Conservation (phyloP, 257 asterid genomes). For the Cynanchum wilfordii region DNA sequence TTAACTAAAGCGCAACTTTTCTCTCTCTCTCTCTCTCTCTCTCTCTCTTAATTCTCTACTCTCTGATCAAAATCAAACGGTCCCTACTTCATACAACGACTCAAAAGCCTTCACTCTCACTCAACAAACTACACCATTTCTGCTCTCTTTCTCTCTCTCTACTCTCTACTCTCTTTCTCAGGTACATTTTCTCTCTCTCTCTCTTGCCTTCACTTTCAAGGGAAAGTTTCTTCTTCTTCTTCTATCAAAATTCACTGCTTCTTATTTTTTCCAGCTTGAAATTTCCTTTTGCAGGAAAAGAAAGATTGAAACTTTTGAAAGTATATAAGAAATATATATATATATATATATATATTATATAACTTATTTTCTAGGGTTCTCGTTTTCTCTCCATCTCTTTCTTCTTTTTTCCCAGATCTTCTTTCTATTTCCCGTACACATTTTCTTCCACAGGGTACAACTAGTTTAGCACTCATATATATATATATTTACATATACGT, state of each 20-base stretch:
- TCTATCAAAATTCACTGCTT: background rate
- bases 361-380: background rate
- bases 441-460: background rate
- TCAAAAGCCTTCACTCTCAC: background rate
- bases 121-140: background rate
- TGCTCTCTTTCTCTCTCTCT: background rate
- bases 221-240: background rate
- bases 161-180: background rate
- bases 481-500: background rate
- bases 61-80: background rate
- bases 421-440: background rate
- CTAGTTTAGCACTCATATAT: background rate
- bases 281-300: background rate
- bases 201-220: conserved; percentile 6
- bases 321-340: too few relatives aligned
- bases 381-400: background rate
- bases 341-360: too few relatives aligned
- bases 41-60: background rate
- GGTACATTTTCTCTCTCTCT: background rate
- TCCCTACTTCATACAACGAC: background rate
- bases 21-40: background rate
- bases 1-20: background rate
- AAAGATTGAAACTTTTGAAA: too few relatives aligned
- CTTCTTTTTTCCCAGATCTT: background rate
- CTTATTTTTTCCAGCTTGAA: background rate